Conservation (phyloP, 2,329 filamentous ascomycete species). For the Aspergillus puulaauensis region DNA sequence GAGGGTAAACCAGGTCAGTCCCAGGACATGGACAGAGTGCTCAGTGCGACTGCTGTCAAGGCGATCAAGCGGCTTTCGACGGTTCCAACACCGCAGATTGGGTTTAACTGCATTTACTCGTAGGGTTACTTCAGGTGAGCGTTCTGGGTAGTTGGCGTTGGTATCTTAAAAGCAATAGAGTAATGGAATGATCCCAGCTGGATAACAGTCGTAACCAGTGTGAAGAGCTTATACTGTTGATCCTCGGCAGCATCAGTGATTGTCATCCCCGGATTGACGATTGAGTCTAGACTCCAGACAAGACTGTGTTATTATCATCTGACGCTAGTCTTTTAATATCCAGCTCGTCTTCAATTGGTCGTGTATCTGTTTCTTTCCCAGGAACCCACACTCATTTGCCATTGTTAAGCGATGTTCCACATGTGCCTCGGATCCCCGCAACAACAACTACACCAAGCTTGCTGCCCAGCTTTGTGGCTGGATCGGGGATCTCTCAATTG, state of each 20-base stretch:
- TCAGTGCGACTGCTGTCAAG: background rate
- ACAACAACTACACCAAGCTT: background rate
- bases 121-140: background rate
- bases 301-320: no score
- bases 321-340: no score
- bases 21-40: background rate
- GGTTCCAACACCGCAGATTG: conserved; percentile 4
- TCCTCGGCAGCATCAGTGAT: conserved; percentile 2
- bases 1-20: background rate
- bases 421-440: background rate
- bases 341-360: no score
- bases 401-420: background rate
- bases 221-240: background rate
- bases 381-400: background rate
- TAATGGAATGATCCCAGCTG: no score
- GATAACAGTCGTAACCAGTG: background rate
- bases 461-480: background rate
- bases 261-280: background rate
- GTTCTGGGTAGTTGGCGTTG: background rate
- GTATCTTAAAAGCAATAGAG: background rate
- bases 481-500: background rate
- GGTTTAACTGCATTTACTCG: background rate
- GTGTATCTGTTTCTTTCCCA: no score
- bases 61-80: conserved; percentile 7
- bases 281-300: no score